A percentile compares a stretch with the other conserved stretches of the same genome.
These are phyloP conservation scores for Mycena filopes DNA, from an alignment of 768 basidiomycete species.

Conservation along the genomic window DNA sequence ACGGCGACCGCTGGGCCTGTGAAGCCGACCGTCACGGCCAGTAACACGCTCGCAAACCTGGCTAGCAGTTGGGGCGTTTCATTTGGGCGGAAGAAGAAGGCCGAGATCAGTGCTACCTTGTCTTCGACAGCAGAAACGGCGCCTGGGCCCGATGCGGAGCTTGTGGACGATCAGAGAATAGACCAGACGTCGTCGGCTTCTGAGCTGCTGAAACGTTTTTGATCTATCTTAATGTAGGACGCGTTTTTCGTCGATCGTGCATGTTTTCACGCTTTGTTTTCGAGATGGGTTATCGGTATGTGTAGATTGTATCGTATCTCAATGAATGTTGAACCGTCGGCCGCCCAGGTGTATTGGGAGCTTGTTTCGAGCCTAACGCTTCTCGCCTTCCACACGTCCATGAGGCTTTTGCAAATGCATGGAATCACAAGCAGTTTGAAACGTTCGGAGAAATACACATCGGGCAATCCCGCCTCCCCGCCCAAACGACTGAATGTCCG, in stretches of 20 bases:
- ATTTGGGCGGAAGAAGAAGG: constrained; percentile 67
- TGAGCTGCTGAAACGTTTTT: constrained; percentile 53
- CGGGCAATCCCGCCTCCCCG: not conserved
- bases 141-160: too few species aligned
- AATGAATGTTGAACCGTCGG: too few species aligned
- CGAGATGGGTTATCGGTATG: too few species aligned
- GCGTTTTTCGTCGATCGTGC: too few species aligned
- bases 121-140: constrained; percentile 39
- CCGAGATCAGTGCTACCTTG: constrained; percentile 39
- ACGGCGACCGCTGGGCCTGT: constrained; percentile 42
- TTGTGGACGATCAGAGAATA: constrained; percentile 37
- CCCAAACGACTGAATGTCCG: constrained; percentile 1
- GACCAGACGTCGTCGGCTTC: constrained; percentile 45
- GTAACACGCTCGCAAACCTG: constrained; percentile 64
- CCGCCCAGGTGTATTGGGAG: too few species aligned
- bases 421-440: too few species aligned
- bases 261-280: too few species aligned
- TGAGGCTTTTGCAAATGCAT: too few species aligned
- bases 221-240: constrained; percentile 21
- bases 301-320: too few species aligned
- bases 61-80: constrained; percentile 75
- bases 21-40: constrained; percentile 52
- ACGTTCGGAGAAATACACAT: constrained; percentile 19
- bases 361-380: too few species aligned
- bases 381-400: too few species aligned